Base-by-base conservation (phyloP, 257 asterid species). In the Ophiorrhiza pumila region DNA sequence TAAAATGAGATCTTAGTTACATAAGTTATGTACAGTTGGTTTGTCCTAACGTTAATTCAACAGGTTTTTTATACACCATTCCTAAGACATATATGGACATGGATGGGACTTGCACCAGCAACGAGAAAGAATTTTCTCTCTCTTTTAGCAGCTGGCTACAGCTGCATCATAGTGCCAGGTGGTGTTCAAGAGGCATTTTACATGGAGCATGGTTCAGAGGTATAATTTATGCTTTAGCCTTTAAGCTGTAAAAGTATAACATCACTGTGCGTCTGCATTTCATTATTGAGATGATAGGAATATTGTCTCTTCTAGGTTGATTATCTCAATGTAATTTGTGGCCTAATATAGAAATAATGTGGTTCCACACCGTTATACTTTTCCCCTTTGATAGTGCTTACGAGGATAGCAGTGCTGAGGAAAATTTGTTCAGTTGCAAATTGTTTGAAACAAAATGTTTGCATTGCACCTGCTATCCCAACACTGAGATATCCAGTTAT, bases 151-250 rank as follows among this genome's bases (percentile, higher is more conserved):
- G 85, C 94, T 71, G 99, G 97, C 60, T 83, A 85, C 71, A 95
- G 97, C 88, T 90, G 99, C 83, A 79, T 90, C 80, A 71, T 95
- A 70, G 90, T 95, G 55, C 99, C 99, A 52, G 99, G 99, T 65
- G 99, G 99, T 57, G 91, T 87, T 73, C 95, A 87, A 77, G 99
- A 95, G 87, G 80, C 94, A 69, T 83, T 76, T 53, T 82, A 77
- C 68, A 95, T 95, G 98, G 93, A 95, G 80, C 96, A 71, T 75
- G 90, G 85, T 53, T 89, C 92, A 35, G 99, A 95, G 99, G 99
- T 95, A 77, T 68, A 56, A 64, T 55, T 71, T 46, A 29, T 50
- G 27, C 56, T 69, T 61, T 77, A 25, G 52, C 35, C 59, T 31
- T 79, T 72, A 23, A 68, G 66, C 53, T 68, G 68, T 74, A 13